A percentile compares a stretch with the other conserved stretches of the same genome.
Conservation (phyloP, 495 filamentous ascomycete genomes). For the Talaromyces stipitatus region DNA sequence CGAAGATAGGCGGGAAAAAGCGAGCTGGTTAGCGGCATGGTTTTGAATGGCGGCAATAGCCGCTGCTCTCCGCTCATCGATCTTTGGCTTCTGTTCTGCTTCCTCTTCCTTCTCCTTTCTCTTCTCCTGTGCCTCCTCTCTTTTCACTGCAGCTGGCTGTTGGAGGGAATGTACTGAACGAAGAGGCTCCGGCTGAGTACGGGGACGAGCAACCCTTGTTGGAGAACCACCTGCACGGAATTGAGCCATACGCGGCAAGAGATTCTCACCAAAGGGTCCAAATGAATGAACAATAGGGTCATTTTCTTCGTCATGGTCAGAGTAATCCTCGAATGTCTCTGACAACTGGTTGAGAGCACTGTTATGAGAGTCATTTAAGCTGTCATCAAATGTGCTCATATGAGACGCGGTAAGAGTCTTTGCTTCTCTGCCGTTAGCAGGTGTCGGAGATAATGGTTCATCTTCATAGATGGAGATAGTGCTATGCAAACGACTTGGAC, state of each 20-base stretch:
- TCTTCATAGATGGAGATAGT: slow-evolving; percentile 60
- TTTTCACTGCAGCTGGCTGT: slow-evolving; percentile 15
- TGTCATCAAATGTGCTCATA: slow-evolving; percentile 13
- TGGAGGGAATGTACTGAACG: slow-evolving; percentile 30
- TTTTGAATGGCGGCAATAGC: slow-evolving; percentile 45
- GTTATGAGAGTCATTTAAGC: slow-evolving; percentile 33
- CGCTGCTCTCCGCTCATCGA: slow-evolving; percentile 19
- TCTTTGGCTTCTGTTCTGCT: slow-evolving; percentile 21
- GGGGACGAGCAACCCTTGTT: slow-evolving; percentile 28
- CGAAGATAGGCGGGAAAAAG: slow-evolving; percentile 92
- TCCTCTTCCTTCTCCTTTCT: slow-evolving; percentile 21
- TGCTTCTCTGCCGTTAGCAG: slow-evolving; percentile 27
- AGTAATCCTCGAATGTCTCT: slow-evolving; percentile 49
- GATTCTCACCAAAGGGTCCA: slow-evolving; percentile 76
- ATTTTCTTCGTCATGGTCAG: slow-evolving; percentile 84
- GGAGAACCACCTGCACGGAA: slow-evolving; percentile 56
- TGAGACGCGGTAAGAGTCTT: slow-evolving; percentile 12
- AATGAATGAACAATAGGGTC: slow-evolving; percentile 87
- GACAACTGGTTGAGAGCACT: slow-evolving; percentile 55
- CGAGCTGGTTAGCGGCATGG: slow-evolving; percentile 88
- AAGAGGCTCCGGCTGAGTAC: slow-evolving; percentile 26
- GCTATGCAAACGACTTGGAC: slow-evolving; percentile 32
- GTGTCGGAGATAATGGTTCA: slow-evolving; percentile 25
- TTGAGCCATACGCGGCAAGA: slow-evolving; percentile 70
- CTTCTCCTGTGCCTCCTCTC: slow-evolving; percentile 4